phyloP scores from a whole-genome alignment of 352 stramenopile species.

The Phytophthora lateralis region DNA sequence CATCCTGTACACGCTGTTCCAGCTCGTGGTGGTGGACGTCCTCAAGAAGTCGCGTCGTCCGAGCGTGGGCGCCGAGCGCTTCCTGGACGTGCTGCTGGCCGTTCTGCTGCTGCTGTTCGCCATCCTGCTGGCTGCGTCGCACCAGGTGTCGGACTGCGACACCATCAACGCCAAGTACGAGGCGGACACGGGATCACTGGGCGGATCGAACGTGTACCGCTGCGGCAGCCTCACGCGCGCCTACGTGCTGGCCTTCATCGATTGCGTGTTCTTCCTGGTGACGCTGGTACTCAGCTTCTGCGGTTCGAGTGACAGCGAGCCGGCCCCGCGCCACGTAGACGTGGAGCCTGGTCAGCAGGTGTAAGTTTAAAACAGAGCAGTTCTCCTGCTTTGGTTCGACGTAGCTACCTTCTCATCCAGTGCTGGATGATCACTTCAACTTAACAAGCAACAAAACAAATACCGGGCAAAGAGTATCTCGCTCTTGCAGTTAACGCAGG shows the following conservation, averaged over 20 bases:
- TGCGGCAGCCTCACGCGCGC: conserved; percentile 44
- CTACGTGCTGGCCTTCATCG: conserved; percentile 44
- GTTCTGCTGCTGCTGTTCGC: conserved; percentile 42
- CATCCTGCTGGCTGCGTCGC: conserved; percentile 42
- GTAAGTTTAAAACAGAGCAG: conserved; percentile 4
- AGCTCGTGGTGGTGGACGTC: conserved; percentile 44
- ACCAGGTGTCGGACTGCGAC: conserved; percentile 42
- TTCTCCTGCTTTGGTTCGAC: neutral
- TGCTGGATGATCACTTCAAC: conserved; percentile 9
- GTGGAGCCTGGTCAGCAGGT: conserved; percentile 31
- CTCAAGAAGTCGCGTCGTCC: conserved; percentile 47
- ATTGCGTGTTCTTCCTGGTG: conserved; percentile 38
- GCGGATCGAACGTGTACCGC: conserved; percentile 39
- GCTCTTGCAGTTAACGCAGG: too few species aligned
- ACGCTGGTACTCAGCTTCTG: conserved; percentile 37
- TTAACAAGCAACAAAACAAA: neutral
- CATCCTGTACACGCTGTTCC: conserved; percentile 53
- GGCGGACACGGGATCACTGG: conserved; percentile 21
- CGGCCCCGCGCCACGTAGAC: conserved; percentile 22
- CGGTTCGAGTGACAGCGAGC: conserved; percentile 13
- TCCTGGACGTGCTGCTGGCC: conserved; percentile 40
- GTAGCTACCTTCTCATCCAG: neutral
- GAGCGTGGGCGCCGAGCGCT: conserved; percentile 33
- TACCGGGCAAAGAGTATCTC: too few species aligned
- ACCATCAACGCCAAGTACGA: conserved; percentile 41